Evolutionary conservation across 805 yeast genomes (phyloP).

Genomic region (Barnettozyma salicaria): DNA sequence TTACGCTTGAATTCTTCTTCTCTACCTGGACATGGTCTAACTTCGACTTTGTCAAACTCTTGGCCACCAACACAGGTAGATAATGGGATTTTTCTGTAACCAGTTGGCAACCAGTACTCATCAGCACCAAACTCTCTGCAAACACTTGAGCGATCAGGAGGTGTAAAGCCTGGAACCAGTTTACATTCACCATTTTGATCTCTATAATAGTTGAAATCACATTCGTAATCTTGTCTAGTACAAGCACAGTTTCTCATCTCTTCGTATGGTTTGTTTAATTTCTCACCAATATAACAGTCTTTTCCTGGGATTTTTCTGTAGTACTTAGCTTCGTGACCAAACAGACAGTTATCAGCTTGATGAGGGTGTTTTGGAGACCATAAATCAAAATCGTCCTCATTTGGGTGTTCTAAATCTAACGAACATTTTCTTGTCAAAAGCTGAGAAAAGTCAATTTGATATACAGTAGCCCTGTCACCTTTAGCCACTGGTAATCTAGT

Average conservation of each 20-base stretch:
- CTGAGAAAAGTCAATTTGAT: conserved; percentile 52
- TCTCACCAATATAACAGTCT: conserved; percentile 62
- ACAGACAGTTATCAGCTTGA: conserved; percentile 48
- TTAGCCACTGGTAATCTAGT: conserved; percentile 40
- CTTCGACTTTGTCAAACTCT: conserved; percentile 55
- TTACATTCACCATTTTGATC: conserved; percentile 79
- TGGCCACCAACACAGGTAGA: conserved; percentile 84
- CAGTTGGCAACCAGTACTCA: conserved; percentile 85
- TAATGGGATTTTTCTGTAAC: conserved; percentile 80
- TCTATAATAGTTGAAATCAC: conserved; percentile 79
- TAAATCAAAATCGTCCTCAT: conserved; percentile 53
- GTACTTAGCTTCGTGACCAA: conserved; percentile 64
- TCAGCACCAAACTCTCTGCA: conserved; percentile 53
- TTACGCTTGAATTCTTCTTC: conserved; percentile 51
- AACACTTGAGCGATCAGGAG: conserved; percentile 55
- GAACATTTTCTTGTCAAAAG: conserved; percentile 50
- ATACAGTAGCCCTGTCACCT: conserved; percentile 42
- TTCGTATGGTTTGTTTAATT: conserved; percentile 51
- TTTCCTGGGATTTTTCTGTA: conserved; percentile 51
- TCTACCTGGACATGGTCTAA: conserved; percentile 85
- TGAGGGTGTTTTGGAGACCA: conserved; percentile 58
- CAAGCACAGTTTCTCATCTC: conserved; percentile 70
- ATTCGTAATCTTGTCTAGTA: conserved; percentile 82
- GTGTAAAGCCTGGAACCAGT: conserved; percentile 66
- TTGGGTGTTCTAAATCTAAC: conserved; percentile 38